Percentiles rank a stretch among this genome's conserved stretches.
Evolutionary conservation across 169 alveolate genomes (phyloP).

Genomic region (Plasmodium gallinaceum): DNA sequence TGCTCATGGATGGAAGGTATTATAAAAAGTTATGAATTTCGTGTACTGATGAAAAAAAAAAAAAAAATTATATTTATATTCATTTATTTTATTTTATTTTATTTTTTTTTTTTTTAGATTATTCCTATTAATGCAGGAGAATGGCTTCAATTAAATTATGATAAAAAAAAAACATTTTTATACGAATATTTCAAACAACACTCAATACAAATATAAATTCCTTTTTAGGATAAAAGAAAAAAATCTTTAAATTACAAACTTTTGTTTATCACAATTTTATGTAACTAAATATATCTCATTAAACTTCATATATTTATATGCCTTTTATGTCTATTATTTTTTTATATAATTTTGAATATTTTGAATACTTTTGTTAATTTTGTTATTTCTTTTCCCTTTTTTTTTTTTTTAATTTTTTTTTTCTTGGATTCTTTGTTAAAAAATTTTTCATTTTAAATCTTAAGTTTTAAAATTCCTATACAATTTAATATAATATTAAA

Average conservation of each 20-base stretch:
- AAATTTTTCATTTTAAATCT: too few species aligned
- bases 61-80: slow-evolving; percentile 1
- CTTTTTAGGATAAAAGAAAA: not conserved
- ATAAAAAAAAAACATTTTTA: slow-evolving; percentile 24
- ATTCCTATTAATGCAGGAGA: slow-evolving; percentile 69
- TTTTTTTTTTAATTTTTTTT: too few species aligned
- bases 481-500: not conserved
- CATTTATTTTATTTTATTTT: not conserved
- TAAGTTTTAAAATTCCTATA: too few species aligned
- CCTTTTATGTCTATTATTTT: too few species aligned
- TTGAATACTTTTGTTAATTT: too few species aligned
- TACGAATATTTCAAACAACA: slow-evolving; percentile 34
- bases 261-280: too few species aligned
- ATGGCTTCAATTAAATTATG: slow-evolving; percentile 42
- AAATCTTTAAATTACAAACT: too few species aligned
- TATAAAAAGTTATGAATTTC: not conserved
- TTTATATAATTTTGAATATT: too few species aligned
- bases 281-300: too few species aligned
- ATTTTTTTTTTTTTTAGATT: slow-evolving; percentile 11
- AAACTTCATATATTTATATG: too few species aligned
- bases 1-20: slow-evolving; percentile 65
- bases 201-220: slow-evolving; percentile 35
- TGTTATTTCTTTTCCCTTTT: too few species aligned
- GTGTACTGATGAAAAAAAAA: not conserved
- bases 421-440: too few species aligned